Conservation (phyloP, 768 basidiomycete species). For the Coprinopsis cinerea region DNA sequence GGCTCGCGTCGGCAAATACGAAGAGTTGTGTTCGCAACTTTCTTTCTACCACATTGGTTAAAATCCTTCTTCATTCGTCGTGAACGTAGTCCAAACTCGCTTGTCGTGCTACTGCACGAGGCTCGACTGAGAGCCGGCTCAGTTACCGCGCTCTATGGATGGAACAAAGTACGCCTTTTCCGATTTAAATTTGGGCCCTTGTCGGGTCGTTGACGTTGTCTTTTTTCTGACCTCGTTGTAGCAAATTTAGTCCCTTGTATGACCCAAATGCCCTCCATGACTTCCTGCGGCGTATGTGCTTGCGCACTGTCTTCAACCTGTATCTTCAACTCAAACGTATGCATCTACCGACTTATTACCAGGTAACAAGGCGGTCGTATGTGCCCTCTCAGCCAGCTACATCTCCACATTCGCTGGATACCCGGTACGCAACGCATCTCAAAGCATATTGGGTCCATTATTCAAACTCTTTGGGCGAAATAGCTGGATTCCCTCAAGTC, state of each 20-base stretch:
- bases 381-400: conserved; percentile 87
- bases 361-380: conserved; percentile 86
- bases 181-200: conserved; percentile 4
- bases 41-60: conserved; percentile 8
- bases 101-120: conserved; percentile 62
- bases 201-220: neutral
- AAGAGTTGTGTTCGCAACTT: neutral
- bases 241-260: conserved; percentile 58
- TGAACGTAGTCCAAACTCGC: conserved; percentile 1
- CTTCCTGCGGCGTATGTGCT: conserved; percentile 56
- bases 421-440: conserved; percentile 53
- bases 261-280: conserved; percentile 58
- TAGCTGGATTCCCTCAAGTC: conserved; percentile 95
- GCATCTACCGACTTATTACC: conserved; percentile 14
- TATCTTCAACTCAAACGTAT: conserved; percentile 4
- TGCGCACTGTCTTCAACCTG: neutral
- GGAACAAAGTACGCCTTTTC: conserved; percentile 48
- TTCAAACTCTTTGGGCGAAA: neutral
- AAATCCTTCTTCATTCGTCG: conserved; percentile 11
- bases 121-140: conserved; percentile 66
- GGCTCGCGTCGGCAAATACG: neutral
- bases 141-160: conserved; percentile 70
- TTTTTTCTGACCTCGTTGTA: conserved; percentile 17
- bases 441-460: too few relatives aligned
- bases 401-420: conserved; percentile 91